phyloP scores from a whole-genome alignment of 1,284 basidiomycete genomes.

The Cryptococcus sp. region DNA sequence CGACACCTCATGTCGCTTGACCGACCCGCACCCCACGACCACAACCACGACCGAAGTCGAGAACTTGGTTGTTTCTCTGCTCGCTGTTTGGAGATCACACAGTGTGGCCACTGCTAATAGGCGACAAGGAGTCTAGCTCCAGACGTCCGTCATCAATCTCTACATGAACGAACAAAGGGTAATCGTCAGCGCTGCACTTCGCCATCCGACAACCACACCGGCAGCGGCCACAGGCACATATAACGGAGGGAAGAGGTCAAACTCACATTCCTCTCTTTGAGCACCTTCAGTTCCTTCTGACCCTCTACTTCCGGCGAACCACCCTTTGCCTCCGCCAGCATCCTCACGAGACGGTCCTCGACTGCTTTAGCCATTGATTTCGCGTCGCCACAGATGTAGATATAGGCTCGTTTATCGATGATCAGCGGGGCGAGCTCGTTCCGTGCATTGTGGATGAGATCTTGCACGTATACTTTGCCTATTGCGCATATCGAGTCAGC shows the following conservation, averaged over 20 bases:
- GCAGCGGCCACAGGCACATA: not conserved
- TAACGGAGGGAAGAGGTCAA: no score
- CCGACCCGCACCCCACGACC: no score
- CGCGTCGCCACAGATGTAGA: conserved; percentile 95
- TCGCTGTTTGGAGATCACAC: no score
- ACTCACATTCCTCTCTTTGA: conserved; percentile 75
- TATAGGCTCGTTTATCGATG: conserved; percentile 87
- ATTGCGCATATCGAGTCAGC: not conserved
- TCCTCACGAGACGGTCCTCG: conserved; percentile 78
- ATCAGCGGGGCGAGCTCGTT: conserved; percentile 83
- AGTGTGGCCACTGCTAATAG: no score
- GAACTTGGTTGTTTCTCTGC: no score
- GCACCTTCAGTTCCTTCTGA: conserved; percentile 81
- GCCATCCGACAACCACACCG: no score
- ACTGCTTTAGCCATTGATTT: conserved; percentile 95
- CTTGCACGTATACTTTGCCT: conserved; percentile 96
- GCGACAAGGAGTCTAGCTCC: conserved; percentile 31
- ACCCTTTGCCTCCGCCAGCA: conserved; percentile 92
- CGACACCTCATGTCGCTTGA: no score
- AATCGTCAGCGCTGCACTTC: no score
- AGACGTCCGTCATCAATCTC: conserved; percentile 49
- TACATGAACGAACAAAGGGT: conserved; percentile 5
- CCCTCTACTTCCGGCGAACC: conserved; percentile 83
- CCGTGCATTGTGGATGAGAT: conserved; percentile 83
- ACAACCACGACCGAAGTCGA: no score